These are phyloP conservation scores for Hippophae gyantsensis DNA, from an alignment of 306 rosid genomes.

Conservation along the genomic window DNA sequence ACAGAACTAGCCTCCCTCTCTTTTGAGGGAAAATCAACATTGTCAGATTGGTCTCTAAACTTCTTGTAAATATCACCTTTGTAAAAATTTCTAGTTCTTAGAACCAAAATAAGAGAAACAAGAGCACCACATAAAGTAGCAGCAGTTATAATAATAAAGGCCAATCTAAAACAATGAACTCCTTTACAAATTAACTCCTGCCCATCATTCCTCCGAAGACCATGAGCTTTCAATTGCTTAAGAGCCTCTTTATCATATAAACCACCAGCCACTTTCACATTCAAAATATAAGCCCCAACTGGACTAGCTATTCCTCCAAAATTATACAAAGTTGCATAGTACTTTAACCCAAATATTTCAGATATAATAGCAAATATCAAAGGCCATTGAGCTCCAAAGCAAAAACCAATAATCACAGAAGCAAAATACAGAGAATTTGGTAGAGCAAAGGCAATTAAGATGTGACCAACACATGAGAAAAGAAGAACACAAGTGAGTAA, in stretches of 20 bases:
- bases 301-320: slow-evolving; percentile 12
- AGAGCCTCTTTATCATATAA: slow-evolving; percentile 10
- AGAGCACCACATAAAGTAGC: slow-evolving; percentile 7
- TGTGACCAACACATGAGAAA: slow-evolving; percentile 4
- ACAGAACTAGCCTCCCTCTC: too few species aligned
- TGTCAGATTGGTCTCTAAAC: slow-evolving; percentile 1
- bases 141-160: slow-evolving; percentile 4
- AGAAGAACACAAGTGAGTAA: slow-evolving; percentile 11
- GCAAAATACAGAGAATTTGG: slow-evolving; percentile 1
- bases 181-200: slow-evolving; percentile 9
- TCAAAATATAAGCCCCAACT: slow-evolving; percentile 5
- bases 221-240: slow-evolving; percentile 5
- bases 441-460: slow-evolving; percentile 10
- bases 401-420: slow-evolving; percentile 8
- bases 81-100: slow-evolving; percentile 15
- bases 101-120: slow-evolving; percentile 5
- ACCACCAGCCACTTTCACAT: slow-evolving; percentile 2
- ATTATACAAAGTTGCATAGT: slow-evolving; percentile 12
- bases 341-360: slow-evolving; percentile 17
- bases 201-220: slow-evolving; percentile 10
- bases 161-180: slow-evolving; percentile 1
- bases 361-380: slow-evolving; percentile 10
- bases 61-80: slow-evolving; percentile 6
- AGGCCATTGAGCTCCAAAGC: slow-evolving; percentile 10
- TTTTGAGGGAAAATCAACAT: too few species aligned